Evolutionary conservation across 306 rosid genomes (phyloP), one percentile per base, ranked within the genome.

Genomic region (Sindora glabra): DNA sequence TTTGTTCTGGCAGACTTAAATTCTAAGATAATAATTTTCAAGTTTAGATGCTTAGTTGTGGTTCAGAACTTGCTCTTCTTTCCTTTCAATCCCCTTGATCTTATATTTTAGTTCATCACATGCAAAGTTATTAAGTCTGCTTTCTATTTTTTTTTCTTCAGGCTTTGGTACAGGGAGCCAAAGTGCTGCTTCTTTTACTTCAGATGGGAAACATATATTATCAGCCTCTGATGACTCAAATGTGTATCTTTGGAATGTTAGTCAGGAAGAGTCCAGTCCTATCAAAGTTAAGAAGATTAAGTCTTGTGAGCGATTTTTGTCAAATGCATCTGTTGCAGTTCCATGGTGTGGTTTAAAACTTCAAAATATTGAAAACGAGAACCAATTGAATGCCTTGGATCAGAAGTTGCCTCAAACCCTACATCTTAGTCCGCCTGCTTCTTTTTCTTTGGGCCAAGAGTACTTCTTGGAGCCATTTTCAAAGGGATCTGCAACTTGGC

Each of bases 401-500:
- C 71, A 69, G 61, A 69, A 23, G 24, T 52, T 75, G 13, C 61
- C 81, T 4, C 87, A 76, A 54, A 48, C 30, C 41, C 55, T 62
- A 9, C 73, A 71, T 40, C 70, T 65, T 24, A 54, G 73, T 55
- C 71, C 86, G 27, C 82, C 89, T 13, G 74, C 87, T 6, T 65
- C 80, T 13, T 89, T 89, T 69, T 80, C 85, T 63, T 49, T 86
- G 30, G 77, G 80, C 68, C 89, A 79, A 27, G 95, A 94, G 56
- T 80, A 74, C 60, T 67, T 75, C 75, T 70, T 83, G 33, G 94
- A 82, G 76, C 71, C 95, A 48, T 78, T 82, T 44, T 84, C 95
- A 0, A 89, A 84, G 79, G 99, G 94, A 30, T 89, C 96, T 2
- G 99, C 95, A 21, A 94, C 99, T 16, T 94, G 99, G 97, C 99